Evolutionary conservation across 805 yeast species (phyloP).

Genomic region (Sungouiozyma intestinalis): DNA sequence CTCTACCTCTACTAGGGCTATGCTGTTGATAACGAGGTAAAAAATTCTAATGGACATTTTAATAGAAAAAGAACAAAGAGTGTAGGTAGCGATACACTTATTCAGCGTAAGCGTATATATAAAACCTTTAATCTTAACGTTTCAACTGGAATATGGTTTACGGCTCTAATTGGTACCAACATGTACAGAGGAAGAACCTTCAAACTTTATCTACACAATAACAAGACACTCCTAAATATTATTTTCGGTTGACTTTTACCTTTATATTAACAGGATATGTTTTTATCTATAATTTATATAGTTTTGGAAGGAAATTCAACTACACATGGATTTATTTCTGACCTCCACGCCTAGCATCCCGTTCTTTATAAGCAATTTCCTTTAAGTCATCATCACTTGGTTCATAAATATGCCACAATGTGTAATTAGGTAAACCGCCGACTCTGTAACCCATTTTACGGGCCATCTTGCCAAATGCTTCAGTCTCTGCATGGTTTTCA

Average conservation of each 20-base stretch:
- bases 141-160: too few species aligned
- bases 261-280: too few species aligned
- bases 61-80: not conserved
- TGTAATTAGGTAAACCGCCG: slow-evolving; percentile 84
- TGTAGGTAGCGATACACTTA: not conserved
- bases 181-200: too few species aligned
- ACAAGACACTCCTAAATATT: too few species aligned
- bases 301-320: not conserved
- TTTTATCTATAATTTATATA: not conserved
- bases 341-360: slow-evolving; percentile 44
- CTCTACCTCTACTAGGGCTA: too few species aligned
- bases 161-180: too few species aligned
- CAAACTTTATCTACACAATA: too few species aligned
- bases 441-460: slow-evolving; percentile 69
- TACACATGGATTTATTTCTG: not conserved
- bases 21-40: too few species aligned
- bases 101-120: not conserved
- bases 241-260: too few species aligned
- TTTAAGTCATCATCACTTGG: slow-evolving; percentile 77
- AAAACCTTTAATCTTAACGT: too few species aligned
- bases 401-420: slow-evolving; percentile 83
- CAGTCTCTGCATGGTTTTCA: slow-evolving; percentile 80
- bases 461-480: slow-evolving; percentile 78
- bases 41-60: not conserved
- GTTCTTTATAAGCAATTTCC: slow-evolving; percentile 58